phyloP scores from a whole-genome alignment of 768 basidiomycete species.

The Sporobolomyces pararoseus region DNA sequence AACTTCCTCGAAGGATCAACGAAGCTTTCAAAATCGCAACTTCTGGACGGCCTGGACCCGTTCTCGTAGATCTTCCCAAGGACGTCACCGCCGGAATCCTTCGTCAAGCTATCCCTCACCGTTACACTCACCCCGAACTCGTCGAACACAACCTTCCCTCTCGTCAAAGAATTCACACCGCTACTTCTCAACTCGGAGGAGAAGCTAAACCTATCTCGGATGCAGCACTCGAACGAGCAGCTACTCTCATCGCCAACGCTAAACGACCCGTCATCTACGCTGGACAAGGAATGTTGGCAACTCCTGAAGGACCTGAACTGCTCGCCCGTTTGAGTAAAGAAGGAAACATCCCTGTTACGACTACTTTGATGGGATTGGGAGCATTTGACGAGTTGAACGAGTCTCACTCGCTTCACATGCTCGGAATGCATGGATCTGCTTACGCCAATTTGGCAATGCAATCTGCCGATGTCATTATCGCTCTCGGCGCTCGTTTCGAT shows the following conservation, averaged over 20 bases:
- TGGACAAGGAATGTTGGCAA: constrained; percentile 81
- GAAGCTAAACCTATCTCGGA: constrained; percentile 36
- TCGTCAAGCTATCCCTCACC: constrained; percentile 71
- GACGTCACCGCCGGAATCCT: constrained; percentile 93
- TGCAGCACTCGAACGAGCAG: constrained; percentile 57
- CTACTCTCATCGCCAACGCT: constrained; percentile 84
- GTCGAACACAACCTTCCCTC: constrained; percentile 53
- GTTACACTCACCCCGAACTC: constrained; percentile 74
- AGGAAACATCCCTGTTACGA: constrained; percentile 95
- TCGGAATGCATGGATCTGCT: constrained; percentile 97
- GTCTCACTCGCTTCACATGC: constrained; percentile 84
- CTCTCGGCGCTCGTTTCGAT: constrained; percentile 92
- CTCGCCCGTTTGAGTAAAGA: constrained; percentile 70
- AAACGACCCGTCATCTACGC: constrained; percentile 88
- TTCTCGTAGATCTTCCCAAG: constrained; percentile 97
- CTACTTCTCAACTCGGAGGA: constrained; percentile 32
- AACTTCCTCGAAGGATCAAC: constrained; percentile 90
- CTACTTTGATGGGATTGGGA: constrained; percentile 91
- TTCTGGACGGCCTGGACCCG: constrained; percentile 92
- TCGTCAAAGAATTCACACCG: constrained; percentile 48
- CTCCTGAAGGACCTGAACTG: constrained; percentile 73
- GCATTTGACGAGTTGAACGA: constrained; percentile 83
- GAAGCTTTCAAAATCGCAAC: constrained; percentile 99
- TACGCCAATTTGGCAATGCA: constrained; percentile 99
- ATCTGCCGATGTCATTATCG: constrained; percentile 93